These are phyloP conservation scores for Neolecta irregularis DNA, from an alignment of 1,139 yeast species.

Conservation along the genomic window DNA sequence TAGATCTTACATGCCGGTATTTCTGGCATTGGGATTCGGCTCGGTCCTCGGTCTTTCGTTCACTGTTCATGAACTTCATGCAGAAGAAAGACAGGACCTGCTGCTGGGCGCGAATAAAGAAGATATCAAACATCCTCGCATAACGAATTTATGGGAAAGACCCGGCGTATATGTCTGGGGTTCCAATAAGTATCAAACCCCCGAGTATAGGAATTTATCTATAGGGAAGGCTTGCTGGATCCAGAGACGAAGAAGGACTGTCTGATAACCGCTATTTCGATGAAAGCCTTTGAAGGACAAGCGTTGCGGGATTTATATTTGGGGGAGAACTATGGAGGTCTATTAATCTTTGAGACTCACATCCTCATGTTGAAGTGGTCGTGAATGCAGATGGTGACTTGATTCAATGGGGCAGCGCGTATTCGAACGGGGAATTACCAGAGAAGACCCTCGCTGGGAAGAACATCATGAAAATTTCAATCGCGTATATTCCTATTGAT, in stretches of 20 bases:
- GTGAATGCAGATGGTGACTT: constrained; percentile 57
- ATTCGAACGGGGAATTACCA: constrained; percentile 17
- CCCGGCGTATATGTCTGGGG: constrained; percentile 16
- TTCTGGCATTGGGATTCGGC: no score
- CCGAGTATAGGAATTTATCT: no score
- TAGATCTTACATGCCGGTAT: no score
- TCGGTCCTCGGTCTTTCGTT: no score
- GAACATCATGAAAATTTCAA: constrained; percentile 30
- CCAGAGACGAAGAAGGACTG: constrained; percentile 12
- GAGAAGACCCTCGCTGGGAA: constrained; percentile 33
- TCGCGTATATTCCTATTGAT: not conserved
- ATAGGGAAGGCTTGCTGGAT: constrained; percentile 13
- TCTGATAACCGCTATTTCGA: constrained; percentile 36
- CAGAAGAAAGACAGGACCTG: no score
- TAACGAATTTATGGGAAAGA: constrained; percentile 9
- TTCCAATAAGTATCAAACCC: constrained; percentile 14
- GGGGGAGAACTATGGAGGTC: constrained; percentile 33
- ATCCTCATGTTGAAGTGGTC: constrained; percentile 29
- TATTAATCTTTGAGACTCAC: no score
- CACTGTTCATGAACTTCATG: no score
- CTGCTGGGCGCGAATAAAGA: no score
- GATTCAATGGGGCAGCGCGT: constrained; percentile 47
- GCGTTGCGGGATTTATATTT: constrained; percentile 44
- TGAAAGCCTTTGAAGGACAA: constrained; percentile 48
- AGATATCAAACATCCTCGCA: no score